Evolutionary conservation across 768 basidiomycete genomes (phyloP).

Genomic region (Rhizopogon roseolus): DNA sequence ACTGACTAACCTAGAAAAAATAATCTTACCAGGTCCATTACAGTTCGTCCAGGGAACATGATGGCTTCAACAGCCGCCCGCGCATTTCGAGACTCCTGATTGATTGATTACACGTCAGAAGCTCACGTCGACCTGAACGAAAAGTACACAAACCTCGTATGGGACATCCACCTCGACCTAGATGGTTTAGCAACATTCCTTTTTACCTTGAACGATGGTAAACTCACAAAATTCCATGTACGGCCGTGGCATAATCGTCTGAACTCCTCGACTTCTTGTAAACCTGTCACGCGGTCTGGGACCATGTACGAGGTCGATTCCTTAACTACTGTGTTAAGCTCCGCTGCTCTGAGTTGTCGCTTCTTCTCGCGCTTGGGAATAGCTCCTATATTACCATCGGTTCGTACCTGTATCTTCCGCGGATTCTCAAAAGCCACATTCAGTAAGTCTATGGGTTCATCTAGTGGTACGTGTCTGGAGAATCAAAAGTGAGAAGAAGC

Average conservation of each 20-base stretch:
- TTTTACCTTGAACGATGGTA: background rate
- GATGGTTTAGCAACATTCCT: background rate
- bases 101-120: constrained; percentile 8
- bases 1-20: background rate
- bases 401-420: constrained; percentile 55
- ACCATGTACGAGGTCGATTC: constrained; percentile 56
- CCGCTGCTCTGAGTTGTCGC: constrained; percentile 12
- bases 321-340: background rate
- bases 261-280: constrained; percentile 75
- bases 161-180: constrained; percentile 86
- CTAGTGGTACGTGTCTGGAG: constrained; percentile 59
- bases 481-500: background rate
- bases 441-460: constrained; percentile 86
- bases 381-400: constrained; percentile 41
- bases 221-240: constrained; percentile 81
- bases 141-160: constrained; percentile 49
- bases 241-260: constrained; percentile 70
- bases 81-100: constrained; percentile 62
- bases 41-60: constrained; percentile 77
- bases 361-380: constrained; percentile 42
- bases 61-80: constrained; percentile 54
- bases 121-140: background rate
- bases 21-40: constrained; percentile 81
- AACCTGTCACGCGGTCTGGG: constrained; percentile 84
- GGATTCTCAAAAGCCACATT: constrained; percentile 97